phyloP scores from a whole-genome alignment of 164 flowering plant species.

The Macadamia integrifolia region DNA sequence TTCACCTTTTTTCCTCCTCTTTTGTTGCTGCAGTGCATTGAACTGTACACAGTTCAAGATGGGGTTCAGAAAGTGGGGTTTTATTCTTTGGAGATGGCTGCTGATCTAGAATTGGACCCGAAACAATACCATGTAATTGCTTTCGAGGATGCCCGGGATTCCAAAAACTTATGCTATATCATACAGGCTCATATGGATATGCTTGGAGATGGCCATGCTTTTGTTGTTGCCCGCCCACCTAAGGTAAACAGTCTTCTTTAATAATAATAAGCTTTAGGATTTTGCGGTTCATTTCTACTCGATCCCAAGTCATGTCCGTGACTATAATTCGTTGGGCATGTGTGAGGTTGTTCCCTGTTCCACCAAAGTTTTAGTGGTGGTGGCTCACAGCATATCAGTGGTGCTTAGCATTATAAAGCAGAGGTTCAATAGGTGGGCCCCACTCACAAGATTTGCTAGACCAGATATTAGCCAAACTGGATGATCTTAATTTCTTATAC shows the following conservation, averaged over 20 bases:
- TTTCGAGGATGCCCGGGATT: conserved; percentile 73
- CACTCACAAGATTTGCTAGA: no score
- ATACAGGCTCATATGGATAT: conserved; percentile 82
- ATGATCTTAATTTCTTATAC: no score
- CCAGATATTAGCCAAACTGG: no score
- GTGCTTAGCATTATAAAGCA: no score
- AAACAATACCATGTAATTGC: conserved; percentile 84
- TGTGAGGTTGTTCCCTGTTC: no score
- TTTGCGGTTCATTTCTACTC: not conserved
- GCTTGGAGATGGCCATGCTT: conserved; percentile 82
- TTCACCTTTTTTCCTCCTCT: conserved; percentile 1
- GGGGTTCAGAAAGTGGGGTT: conserved; percentile 59
- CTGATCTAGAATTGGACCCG: conserved; percentile 83
- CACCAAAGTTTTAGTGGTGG: no score
- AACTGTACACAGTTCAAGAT: conserved; percentile 56
- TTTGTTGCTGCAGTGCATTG: conserved; percentile 64
- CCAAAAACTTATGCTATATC: conserved; percentile 75
- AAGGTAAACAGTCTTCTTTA: conserved; percentile 43
- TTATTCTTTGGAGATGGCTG: conserved; percentile 91
- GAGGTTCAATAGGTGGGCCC: no score
- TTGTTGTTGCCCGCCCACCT: conserved; percentile 76
- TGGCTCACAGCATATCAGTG: no score
- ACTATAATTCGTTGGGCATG: no score
- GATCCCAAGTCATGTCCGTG: not conserved
- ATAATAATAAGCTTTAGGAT: not conserved